Evolutionary conservation across 179 eudicot species (phyloP).

Genomic region (Carnegiea gigantea): DNA sequence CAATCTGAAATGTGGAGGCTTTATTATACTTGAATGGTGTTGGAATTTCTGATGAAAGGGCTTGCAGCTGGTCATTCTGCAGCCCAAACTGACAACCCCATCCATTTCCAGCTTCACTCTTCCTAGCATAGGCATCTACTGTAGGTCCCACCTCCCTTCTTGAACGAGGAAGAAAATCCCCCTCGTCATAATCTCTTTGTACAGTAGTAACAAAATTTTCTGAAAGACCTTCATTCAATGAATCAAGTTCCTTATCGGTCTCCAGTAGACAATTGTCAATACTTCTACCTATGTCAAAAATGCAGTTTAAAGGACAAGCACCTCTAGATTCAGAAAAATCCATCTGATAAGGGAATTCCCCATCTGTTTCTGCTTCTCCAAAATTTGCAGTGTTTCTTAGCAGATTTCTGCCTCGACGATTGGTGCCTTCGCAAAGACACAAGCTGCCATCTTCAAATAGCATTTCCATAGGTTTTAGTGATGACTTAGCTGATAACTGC

Average conservation of each 20-base stretch:
- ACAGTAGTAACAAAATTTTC: constrained; percentile 23
- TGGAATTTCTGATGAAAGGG: constrained; percentile 40
- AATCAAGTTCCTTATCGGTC: constrained; percentile 23
- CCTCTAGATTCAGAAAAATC: constrained; percentile 9
- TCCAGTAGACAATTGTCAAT: constrained; percentile 14
- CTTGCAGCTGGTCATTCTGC: constrained; percentile 25
- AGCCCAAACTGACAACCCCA: constrained; percentile 15
- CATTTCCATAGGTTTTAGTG: constrained; percentile 32
- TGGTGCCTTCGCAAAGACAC: constrained; percentile 23
- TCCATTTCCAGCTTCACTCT: constrained; percentile 20
- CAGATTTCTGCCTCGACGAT: constrained; percentile 20
- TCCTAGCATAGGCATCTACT: constrained; percentile 26
- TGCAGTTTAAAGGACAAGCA: constrained; percentile 7
- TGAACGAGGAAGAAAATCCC: constrained; percentile 24
- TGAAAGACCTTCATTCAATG: constrained; percentile 25
- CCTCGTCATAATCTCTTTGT: constrained; percentile 27
- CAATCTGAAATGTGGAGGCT: constrained; percentile 32
- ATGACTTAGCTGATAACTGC: constrained; percentile 25
- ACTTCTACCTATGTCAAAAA: background rate
- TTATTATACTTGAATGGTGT: constrained; percentile 32
- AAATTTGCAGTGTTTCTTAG: constrained; percentile 23
- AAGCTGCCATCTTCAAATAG: constrained; percentile 29
- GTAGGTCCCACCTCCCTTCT: constrained; percentile 37
- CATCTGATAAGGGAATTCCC: constrained; percentile 26
- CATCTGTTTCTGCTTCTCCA: constrained; percentile 26